phyloP scores from a whole-genome alignment of 75 land plant genomes.

The Pinus taeda region DNA sequence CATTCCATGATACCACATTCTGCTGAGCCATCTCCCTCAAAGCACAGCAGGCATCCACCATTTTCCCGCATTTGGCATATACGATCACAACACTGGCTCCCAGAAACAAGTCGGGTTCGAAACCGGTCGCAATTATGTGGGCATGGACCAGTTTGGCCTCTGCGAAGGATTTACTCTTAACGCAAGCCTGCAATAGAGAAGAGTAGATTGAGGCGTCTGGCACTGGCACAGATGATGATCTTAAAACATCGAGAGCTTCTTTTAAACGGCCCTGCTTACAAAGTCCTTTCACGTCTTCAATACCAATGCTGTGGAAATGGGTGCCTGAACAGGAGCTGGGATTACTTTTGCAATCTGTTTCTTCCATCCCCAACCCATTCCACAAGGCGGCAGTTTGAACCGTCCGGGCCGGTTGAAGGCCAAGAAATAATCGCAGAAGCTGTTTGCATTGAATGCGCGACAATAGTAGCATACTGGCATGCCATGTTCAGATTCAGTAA shows the following conservation, averaged over 20 bases:
- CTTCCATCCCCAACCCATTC: too few relatives aligned
- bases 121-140: not conserved
- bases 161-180: not conserved
- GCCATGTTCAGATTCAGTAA: too few relatives aligned
- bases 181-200: not conserved
- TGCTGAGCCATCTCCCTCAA: slow-evolving; percentile 7
- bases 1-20: slow-evolving; percentile 27
- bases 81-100: not conserved
- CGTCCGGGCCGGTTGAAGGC: too few relatives aligned
- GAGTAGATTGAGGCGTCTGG: not conserved
- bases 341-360: too few relatives aligned
- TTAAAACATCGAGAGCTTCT: not conserved
- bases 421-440: too few relatives aligned
- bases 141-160: slow-evolving; percentile 1
- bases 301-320: not conserved
- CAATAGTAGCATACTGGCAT: too few relatives aligned
- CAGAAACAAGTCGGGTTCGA: not conserved
- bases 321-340: too few relatives aligned
- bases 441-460: too few relatives aligned
- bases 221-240: not conserved
- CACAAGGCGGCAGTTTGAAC: too few relatives aligned
- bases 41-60: slow-evolving; percentile 9
- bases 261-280: not conserved
- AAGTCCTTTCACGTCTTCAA: not conserved
- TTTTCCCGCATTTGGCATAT: not conserved